Evolutionary conservation across 345 rosid genomes (phyloP).

Genomic region (Brassica napus): Da-Ae NC_063442.1:4522001-4522500

Average conservation of each 20-base stretch:
- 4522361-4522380: slow-evolving; percentile 14
- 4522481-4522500: slow-evolving; percentile 88
- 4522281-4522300: slow-evolving; percentile 53
- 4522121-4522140: slow-evolving; percentile 91
- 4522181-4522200: slow-evolving; percentile 89
- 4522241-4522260: slow-evolving; percentile 94
- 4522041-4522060: slow-evolving; percentile 2
- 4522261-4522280: slow-evolving; percentile 95
- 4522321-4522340: slow-evolving; percentile 16
- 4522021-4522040: slow-evolving; percentile 13
- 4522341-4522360: slow-evolving; percentile 9
- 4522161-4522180: slow-evolving; percentile 97
- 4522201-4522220: slow-evolving; percentile 68
- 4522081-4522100: not conserved
- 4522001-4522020: slow-evolving; percentile 4
- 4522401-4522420: slow-evolving; percentile 23
- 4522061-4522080: slow-evolving; percentile 19
- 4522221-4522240: slow-evolving; percentile 70
- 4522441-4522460: slow-evolving; percentile 49
- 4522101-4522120: slow-evolving; percentile 26
- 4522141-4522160: slow-evolving; percentile 96
- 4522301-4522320: slow-evolving; percentile 19
- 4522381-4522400: slow-evolving; percentile 19
- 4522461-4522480: slow-evolving; percentile 90
- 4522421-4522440: slow-evolving; percentile 15